Conservation (phyloP, 1,284 basidiomycete genomes). For the Sanghuangporus baumii region DNA sequence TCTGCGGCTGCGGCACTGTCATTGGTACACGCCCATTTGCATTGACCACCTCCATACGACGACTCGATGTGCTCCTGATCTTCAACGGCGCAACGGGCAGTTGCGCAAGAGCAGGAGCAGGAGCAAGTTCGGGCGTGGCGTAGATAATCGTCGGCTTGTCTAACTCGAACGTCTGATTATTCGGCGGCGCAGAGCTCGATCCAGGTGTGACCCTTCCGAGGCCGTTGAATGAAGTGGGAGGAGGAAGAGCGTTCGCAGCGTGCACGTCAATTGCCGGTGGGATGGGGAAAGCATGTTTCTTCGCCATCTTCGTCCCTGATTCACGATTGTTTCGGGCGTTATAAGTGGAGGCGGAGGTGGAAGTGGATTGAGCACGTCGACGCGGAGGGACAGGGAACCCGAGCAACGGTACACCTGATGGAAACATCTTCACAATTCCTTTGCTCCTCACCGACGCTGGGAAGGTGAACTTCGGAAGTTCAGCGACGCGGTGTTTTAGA, state of each 20-base stretch:
- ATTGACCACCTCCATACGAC: neutral
- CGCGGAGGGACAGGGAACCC: conserved; percentile 5
- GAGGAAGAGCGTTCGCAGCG: conserved; percentile 6
- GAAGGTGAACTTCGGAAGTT: neutral
- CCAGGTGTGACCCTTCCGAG: neutral
- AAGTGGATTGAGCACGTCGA: neutral
- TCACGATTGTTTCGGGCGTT: neutral
- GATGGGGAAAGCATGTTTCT: neutral
- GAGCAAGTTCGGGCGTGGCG: neutral
- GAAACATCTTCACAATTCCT: neutral
- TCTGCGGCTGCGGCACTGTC: neutral
- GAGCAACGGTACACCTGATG: conserved; percentile 5
- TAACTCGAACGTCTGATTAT: neutral
- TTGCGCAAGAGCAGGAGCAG: neutral
- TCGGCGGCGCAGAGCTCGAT: neutral
- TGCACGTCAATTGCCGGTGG: conserved; percentile 8
- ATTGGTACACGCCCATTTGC: neutral
- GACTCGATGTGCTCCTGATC: neutral
- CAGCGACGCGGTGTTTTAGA: conserved; percentile 6
- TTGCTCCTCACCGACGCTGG: neutral
- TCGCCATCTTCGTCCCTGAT: neutral
- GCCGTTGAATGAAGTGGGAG: conserved; percentile 2
- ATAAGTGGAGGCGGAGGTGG: neutral
- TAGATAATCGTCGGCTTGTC: conserved; percentile 7
- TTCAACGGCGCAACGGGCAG: neutral